Conservation (phyloP, 371 early-diverging fungal genomes). For the Mycotypha africana region DNA sequence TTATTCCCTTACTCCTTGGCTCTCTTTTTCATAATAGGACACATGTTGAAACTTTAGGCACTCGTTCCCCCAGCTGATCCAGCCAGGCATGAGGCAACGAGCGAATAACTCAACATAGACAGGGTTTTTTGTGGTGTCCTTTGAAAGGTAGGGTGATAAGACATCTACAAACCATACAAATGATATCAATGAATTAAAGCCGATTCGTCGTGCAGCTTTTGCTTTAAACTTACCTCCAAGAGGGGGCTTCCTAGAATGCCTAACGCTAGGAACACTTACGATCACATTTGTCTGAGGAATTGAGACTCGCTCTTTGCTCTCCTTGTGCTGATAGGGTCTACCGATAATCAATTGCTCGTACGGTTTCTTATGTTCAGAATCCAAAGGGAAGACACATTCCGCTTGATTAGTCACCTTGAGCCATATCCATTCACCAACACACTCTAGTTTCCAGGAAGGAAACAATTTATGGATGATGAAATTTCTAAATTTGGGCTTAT, state of each 20-base stretch:
- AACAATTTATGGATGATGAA: conserved; percentile 65
- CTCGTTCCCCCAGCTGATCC: conserved; percentile 78
- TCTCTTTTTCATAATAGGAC: conserved; percentile 19
- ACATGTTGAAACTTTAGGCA: conserved; percentile 56
- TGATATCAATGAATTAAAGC: not conserved
- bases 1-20: not conserved
- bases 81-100: conserved; percentile 55
- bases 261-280: conserved; percentile 50
- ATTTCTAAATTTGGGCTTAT: conserved; percentile 54
- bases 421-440: conserved; percentile 64
- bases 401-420: conserved; percentile 55
- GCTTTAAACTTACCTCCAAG: conserved; percentile 30
- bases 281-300: conserved; percentile 22
- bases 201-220: not conserved
- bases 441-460: conserved; percentile 56
- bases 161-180: conserved; percentile 9
- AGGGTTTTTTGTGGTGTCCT: conserved; percentile 13
- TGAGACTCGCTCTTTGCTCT: not conserved
- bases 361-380: conserved; percentile 59
- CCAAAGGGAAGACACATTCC: conserved; percentile 47
- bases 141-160: conserved; percentile 14
- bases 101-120: conserved; percentile 69
- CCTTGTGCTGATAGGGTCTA: conserved; percentile 3
- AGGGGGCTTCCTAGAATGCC: conserved; percentile 71
- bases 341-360: conserved; percentile 65